A percentile compares a stretch with the other conserved stretches of the same genome.
Conservation (phyloP, 805 yeast genomes). For the Metschnikowia shivogae region DNA sequence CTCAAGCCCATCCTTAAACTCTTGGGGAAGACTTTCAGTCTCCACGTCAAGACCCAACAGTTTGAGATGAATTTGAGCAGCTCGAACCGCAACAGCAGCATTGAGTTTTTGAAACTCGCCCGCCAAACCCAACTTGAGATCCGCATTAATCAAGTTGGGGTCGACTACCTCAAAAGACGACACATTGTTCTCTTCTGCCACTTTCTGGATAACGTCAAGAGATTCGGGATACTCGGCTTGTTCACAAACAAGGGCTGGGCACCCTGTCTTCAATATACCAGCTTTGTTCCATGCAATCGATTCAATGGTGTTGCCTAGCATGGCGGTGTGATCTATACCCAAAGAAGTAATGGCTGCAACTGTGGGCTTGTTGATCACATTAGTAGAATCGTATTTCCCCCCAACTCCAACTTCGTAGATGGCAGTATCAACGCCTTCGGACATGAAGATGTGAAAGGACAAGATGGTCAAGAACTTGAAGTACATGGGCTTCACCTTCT, state of each 20-base stretch:
- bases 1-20: conserved; percentile 57
- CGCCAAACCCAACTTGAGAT: conserved; percentile 61
- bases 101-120: conserved; percentile 83
- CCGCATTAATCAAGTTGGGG: conserved; percentile 35
- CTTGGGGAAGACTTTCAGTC: conserved; percentile 39
- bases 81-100: conserved; percentile 80
- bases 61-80: conserved; percentile 59
- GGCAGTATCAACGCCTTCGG: conserved; percentile 90
- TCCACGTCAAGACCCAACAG: conserved; percentile 40
- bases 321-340: conserved; percentile 87
- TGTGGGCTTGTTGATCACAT: conserved; percentile 72
- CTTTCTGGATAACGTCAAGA: conserved; percentile 49
- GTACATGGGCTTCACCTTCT: conserved; percentile 81
- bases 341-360: conserved; percentile 81
- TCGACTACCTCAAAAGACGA: conserved; percentile 49
- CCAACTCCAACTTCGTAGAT: conserved; percentile 98
- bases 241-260: conserved; percentile 63
- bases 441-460: conserved; percentile 85
- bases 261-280: conserved; percentile 75
- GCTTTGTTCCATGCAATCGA: conserved; percentile 96
- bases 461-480: conserved; percentile 85
- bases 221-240: conserved; percentile 52
- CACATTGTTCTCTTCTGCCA: conserved; percentile 63
- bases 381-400: conserved; percentile 96
- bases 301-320: conserved; percentile 82